Percentiles rank a stretch among this genome's conserved stretches.
Evolutionary conservation across 768 basidiomycete species (phyloP).

Genomic region (Naganishia antarctica): DNA sequence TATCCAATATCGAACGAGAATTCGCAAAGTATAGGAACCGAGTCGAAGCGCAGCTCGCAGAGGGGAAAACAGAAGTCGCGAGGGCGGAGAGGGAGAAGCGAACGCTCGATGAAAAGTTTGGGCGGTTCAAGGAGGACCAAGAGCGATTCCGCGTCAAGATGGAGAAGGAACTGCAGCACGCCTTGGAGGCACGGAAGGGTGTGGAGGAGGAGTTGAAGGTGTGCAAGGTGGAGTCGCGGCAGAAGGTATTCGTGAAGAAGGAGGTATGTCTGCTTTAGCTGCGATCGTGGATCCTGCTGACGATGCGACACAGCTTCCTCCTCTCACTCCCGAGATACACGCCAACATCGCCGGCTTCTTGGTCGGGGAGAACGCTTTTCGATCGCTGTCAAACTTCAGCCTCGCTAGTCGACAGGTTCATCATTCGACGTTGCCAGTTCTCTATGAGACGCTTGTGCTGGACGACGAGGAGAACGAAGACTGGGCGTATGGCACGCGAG

Average conservation of each 20-base stretch:
- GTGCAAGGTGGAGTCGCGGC: background rate
- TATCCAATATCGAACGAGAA: background rate
- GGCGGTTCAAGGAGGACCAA: background rate
- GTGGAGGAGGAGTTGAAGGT: background rate
- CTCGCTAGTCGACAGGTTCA: background rate
- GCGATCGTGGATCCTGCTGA: no score
- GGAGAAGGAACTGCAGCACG: background rate
- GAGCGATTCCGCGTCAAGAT: background rate
- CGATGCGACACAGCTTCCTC: no score
- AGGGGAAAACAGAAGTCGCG: background rate
- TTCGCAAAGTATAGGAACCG: background rate
- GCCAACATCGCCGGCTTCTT: conserved; percentile 1
- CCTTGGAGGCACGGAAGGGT: background rate
- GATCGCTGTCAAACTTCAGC: background rate
- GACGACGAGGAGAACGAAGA: conserved; percentile 8
- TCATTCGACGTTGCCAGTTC: background rate
- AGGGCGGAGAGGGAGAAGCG: conserved; percentile 5
- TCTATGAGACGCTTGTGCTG: conserved; percentile 1
- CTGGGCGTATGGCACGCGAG: background rate
- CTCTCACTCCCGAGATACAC: background rate
- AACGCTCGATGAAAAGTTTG: background rate
- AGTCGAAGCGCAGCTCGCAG: background rate
- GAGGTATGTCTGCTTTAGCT: no score
- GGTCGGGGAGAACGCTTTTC: background rate
- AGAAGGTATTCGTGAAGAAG: no score